Percentiles rank a stretch among this genome's conserved stretches.
phyloP scores from a whole-genome alignment of 2,329 filamentous ascomycete genomes.

The Bipolaris sorokiniana region DNA sequence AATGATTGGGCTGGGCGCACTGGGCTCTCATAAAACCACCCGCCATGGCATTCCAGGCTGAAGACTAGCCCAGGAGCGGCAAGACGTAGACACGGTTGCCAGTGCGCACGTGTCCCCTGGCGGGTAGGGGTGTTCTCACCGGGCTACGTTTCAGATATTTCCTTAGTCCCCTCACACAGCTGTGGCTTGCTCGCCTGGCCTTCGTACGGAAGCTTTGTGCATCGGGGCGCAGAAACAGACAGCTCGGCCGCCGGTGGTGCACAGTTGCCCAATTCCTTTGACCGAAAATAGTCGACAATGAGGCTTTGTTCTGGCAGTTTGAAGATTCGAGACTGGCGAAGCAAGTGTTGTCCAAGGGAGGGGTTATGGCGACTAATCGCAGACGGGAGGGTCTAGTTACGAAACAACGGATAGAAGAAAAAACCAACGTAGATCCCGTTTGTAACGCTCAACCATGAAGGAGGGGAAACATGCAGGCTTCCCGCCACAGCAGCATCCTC shows the following conservation, averaged over 20 bases:
- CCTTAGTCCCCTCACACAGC: slow-evolving; percentile 21
- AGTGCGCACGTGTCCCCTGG: slow-evolving; percentile 19
- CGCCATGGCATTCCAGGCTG: slow-evolving; percentile 25
- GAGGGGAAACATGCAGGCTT: slow-evolving; percentile 16
- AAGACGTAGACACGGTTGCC: slow-evolving; percentile 13
- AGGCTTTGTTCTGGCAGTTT: slow-evolving; percentile 18
- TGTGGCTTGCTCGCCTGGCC: slow-evolving; percentile 16
- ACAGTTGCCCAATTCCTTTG: background rate
- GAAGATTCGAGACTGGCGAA: slow-evolving; percentile 26
- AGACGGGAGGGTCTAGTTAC: slow-evolving; percentile 21
- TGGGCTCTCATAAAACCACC: slow-evolving; percentile 26
- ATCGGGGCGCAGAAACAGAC: background rate
- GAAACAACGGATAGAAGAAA: slow-evolving; percentile 23
- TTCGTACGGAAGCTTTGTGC: slow-evolving; percentile 18
- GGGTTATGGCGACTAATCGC: slow-evolving; percentile 7
- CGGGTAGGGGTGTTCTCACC: slow-evolving; percentile 13
- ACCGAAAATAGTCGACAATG: slow-evolving; percentile 11
- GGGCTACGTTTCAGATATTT: slow-evolving; percentile 31
- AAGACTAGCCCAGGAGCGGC: slow-evolving; percentile 19
- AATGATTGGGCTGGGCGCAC: slow-evolving; percentile 33
- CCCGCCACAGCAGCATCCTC: slow-evolving; percentile 20
- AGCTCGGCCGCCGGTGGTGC: background rate
- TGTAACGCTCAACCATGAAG: slow-evolving; percentile 19
- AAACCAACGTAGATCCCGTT: slow-evolving; percentile 23
- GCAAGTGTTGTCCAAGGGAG: slow-evolving; percentile 14